Evolutionary conservation across 2,329 filamentous ascomycete genomes (phyloP), one percentile per base, ranked within the genome.

Genomic region (Trichophyton mentagrophytes): DNA sequence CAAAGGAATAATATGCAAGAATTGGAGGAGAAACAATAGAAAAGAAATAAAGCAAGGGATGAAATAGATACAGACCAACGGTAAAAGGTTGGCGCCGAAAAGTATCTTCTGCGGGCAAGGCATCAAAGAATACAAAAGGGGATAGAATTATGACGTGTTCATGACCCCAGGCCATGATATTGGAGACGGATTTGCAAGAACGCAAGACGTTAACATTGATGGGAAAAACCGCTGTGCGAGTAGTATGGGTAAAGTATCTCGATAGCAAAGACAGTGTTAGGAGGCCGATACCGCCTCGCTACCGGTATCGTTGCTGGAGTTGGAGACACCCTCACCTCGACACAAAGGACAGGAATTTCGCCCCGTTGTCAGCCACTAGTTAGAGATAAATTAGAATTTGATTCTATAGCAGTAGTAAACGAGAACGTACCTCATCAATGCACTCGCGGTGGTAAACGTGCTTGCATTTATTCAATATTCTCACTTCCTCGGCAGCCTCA

Each of bases 371-470:
- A 87, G 75, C 85, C 85, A 87, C 83, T 87, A 30, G 40, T 30
- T 42, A 15, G 5, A 38, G 20, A 30, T 27, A 2, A 58, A 36
- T 58, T 46, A 27, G 33, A 36, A 38, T 27, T 25, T 8, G 9
- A 40, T 33, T 11, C 13, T 40, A 15, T 7, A 15, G 55, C 33
- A 22, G 15, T 42, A 15, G 44, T 17, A 6, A n/a, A 6, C 6
- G 13, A 44, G 68, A n/a, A 67, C 78, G 67, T 75, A 85, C 84
- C 78, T 86, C 81, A 69, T 87, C 85, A 70, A 88, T 87, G 70
- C 85, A 88, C 66, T 85, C 80, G 65, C 79, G 80, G 72, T 88
- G 85, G 72, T 85, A 88, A 62, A 86, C 69, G 70, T 88, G 85
- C 55, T 79, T 79, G 73, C 85, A 88, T 69, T 83, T 84, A 61